phyloP scores from a whole-genome alignment of 2,329 filamentous ascomycete species.

The Pyricularia pennisetigena region DNA sequence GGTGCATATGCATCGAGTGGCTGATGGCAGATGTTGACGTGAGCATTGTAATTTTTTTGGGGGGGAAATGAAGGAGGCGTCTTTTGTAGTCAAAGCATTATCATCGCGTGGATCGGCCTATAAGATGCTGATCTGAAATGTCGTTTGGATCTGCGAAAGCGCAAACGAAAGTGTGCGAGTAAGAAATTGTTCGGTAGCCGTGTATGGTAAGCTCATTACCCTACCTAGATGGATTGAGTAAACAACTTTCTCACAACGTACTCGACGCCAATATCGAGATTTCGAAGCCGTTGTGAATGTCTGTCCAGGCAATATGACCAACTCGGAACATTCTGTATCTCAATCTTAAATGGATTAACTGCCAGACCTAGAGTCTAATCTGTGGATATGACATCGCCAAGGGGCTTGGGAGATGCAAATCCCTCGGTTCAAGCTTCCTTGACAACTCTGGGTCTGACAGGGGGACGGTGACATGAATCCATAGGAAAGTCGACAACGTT shows the following conservation, averaged over 20 bases:
- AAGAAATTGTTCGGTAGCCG: not conserved
- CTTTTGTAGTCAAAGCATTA: not conserved
- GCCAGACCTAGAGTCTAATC: not conserved
- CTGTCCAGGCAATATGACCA: not conserved
- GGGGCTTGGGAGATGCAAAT: not conserved
- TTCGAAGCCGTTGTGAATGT: not conserved
- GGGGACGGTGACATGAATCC: no score
- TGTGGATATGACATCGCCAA: conserved; percentile 1
- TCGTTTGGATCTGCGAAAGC: not conserved
- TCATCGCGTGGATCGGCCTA: not conserved
- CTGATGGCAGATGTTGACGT: not conserved
- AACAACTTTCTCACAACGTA: no score
- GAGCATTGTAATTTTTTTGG: not conserved
- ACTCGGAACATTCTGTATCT: not conserved
- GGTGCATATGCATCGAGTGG: not conserved
- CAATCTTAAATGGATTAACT: not conserved
- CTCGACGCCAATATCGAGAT: no score
- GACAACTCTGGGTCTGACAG: not conserved
- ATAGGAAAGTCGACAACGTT: no score
- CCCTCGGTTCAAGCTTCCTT: not conserved
- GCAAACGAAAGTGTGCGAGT: no score
- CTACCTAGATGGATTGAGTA: no score
- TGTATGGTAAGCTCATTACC: no score
- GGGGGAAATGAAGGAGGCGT: not conserved
- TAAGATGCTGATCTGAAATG: not conserved